phyloP scores from a whole-genome alignment of 2,329 filamentous ascomycete species.

The Arthroderma uncinatum region DNA sequence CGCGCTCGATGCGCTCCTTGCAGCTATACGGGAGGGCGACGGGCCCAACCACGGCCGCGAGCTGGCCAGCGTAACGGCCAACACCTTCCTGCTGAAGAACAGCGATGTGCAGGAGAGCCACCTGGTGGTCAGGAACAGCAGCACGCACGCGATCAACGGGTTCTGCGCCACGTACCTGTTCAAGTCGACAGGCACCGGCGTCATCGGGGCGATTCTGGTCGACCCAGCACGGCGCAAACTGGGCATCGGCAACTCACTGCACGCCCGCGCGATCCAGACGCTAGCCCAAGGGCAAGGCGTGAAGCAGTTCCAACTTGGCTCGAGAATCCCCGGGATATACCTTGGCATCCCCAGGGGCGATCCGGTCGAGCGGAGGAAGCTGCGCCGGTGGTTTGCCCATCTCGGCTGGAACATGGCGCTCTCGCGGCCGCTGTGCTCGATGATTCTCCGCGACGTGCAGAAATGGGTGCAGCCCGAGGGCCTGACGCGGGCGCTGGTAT shows the following conservation, averaged over 20 bases:
- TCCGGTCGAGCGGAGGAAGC: conserved; percentile 46
- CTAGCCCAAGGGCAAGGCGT: conserved; percentile 61
- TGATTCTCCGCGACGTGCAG: conserved; percentile 60
- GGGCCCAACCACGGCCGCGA: conserved; percentile 56
- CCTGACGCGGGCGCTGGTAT: conserved; percentile 61
- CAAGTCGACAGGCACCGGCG: conserved; percentile 56
- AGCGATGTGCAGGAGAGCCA: conserved; percentile 66
- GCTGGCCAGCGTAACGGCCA: conserved; percentile 56
- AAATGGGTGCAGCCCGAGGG: conserved; percentile 68
- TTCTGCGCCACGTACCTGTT: conserved; percentile 85
- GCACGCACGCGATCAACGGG: conserved; percentile 78
- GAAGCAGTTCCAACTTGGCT: conserved; percentile 71
- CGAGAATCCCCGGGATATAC: conserved; percentile 72
- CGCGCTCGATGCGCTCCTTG: conserved; percentile 64
- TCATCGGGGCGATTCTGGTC: conserved; percentile 78
- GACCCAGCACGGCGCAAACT: conserved; percentile 76
- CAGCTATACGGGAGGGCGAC: conserved; percentile 51
- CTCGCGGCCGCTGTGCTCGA: conserved; percentile 55
- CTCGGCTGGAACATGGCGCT: conserved; percentile 72
- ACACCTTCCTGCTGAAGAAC: conserved; percentile 64
- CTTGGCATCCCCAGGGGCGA: conserved; percentile 68
- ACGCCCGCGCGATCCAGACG: conserved; percentile 69
- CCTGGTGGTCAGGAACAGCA: conserved; percentile 88
- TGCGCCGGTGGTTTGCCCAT: conserved; percentile 75
- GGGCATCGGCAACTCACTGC: conserved; percentile 80